These are phyloP conservation scores for Leccinum pellstonianum DNA, from an alignment of 768 basidiomycete species.

Conservation along the genomic window DNA sequence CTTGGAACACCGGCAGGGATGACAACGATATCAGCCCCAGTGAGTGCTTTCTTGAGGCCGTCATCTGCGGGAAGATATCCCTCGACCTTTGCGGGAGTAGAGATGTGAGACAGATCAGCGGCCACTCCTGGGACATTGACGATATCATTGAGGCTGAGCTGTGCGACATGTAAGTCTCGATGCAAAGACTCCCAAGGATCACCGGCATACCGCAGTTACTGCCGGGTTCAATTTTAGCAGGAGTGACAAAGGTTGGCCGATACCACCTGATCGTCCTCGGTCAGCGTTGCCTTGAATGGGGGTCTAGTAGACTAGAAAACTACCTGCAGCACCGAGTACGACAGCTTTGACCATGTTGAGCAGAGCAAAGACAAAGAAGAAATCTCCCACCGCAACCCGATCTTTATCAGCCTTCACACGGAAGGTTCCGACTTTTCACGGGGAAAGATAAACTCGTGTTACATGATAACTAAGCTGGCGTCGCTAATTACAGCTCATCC, in stretches of 20 bases:
- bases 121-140: conserved; percentile 97
- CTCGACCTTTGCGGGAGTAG: conserved; percentile 79
- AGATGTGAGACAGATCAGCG: conserved; percentile 91
- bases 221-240: conserved; percentile 84
- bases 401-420: conserved; percentile 20
- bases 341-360: conserved; percentile 64
- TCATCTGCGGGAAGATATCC: conserved; percentile 81
- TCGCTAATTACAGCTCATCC: conserved; percentile 23
- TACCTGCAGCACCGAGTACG: conserved; percentile 95
- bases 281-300: conserved; percentile 3
- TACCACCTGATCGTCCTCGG: conserved; percentile 64
- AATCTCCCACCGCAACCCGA: background rate
- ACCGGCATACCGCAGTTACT: conserved; percentile 62
- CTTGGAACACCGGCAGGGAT: conserved; percentile 97
- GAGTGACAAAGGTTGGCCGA: conserved; percentile 93
- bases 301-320: conserved; percentile 7
- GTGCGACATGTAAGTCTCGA: conserved; percentile 5
- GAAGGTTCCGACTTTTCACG: conserved; percentile 13
- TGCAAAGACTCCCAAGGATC: background rate
- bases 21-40: conserved; percentile 85
- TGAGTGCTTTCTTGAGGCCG: conserved; percentile 78
- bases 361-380: background rate
- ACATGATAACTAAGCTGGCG: too few relatives aligned
- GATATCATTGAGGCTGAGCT: conserved; percentile 94
- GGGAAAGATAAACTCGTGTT: background rate